Base-by-base conservation (phyloP, 768 basidiomycete genomes). In the Cystobasidium onofrii region DNA sequence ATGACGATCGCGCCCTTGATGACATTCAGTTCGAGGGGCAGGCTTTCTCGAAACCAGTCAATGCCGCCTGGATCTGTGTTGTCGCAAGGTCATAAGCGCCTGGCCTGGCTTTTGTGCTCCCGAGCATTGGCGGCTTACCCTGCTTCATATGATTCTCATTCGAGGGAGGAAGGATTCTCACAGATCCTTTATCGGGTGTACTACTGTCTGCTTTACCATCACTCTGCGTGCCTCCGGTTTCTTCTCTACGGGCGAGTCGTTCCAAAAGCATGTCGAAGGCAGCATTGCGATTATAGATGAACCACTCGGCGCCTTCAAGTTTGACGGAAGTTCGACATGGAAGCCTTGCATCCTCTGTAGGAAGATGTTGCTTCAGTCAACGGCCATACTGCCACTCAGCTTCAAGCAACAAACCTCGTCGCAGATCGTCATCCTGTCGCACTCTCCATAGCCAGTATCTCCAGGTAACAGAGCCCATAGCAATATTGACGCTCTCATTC, bases 381-480 rank as follows among this genome's bases (percentile, higher is more conserved):
- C 46, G 4, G 46, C 18, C 12, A 4, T 50, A 43, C 57, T 75
- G 33, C 6, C 65, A 63, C 65, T 71, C 27, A 65, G 70, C 70
- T 15, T 62, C 27, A 9, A 3, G 73, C 36, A n/a, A 39, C 70
- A n/a, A 12, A 66, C 36, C 67, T 46, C 71, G 13, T 52, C 81
- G 83, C 29, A 90, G 81, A 76, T 90, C 89, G 61, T 88, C 86
- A 76, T 88, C 89, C n/a, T 86, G 85, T 10, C 89, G 86, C 1
- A 92, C 89, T 46, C 85, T 83, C 72, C 92, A 87, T 61, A 91
- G 85, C 95, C 95, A 98, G 80, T 95, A 97, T 76, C 91, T 85
- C 92, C 94, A 98, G 76, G 89, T 89, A 61, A 97, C 81, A 79
- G 91, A 87, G 0, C 88, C 90, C 81, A 91, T 90, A 6, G 39